A percentile compares a stretch with the other conserved stretches of the same genome.
Evolutionary conservation across 2,329 filamentous ascomycete species (phyloP).

Genomic region (Calonectria pteridis): DNA sequence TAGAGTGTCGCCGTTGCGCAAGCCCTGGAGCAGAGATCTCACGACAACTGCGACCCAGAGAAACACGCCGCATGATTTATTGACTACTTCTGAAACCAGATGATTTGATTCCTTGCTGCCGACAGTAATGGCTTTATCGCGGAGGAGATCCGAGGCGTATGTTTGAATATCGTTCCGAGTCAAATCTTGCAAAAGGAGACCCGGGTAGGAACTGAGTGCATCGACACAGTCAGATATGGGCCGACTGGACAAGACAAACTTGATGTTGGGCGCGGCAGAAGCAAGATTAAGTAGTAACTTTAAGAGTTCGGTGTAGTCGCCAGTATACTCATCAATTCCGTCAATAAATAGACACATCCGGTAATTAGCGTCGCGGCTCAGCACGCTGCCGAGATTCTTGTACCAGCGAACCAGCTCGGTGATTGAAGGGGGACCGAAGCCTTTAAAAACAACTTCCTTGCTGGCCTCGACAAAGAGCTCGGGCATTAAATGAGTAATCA

Average conservation of each 20-base stretch:
- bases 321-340: background rate
- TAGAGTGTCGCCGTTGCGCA: background rate
- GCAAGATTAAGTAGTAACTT: background rate
- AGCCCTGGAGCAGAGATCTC: background rate
- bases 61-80: background rate
- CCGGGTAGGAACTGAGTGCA: background rate
- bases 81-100: background rate
- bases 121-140: background rate
- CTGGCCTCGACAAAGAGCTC: background rate
- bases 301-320: background rate
- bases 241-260: background rate
- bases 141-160: background rate
- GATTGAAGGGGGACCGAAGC: background rate
- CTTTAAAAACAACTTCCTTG: background rate
- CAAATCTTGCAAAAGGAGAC: background rate
- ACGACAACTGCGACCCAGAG: background rate
- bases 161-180: background rate
- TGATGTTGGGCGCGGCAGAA: background rate
- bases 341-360: background rate
- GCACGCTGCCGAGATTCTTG: background rate
- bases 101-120: background rate
- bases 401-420: background rate
- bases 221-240: background rate
- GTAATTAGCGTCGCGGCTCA: background rate
- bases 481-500: background rate